Evolutionary conservation across 805 yeast genomes (phyloP).

Genomic region (Candida peoriensis): DNA sequence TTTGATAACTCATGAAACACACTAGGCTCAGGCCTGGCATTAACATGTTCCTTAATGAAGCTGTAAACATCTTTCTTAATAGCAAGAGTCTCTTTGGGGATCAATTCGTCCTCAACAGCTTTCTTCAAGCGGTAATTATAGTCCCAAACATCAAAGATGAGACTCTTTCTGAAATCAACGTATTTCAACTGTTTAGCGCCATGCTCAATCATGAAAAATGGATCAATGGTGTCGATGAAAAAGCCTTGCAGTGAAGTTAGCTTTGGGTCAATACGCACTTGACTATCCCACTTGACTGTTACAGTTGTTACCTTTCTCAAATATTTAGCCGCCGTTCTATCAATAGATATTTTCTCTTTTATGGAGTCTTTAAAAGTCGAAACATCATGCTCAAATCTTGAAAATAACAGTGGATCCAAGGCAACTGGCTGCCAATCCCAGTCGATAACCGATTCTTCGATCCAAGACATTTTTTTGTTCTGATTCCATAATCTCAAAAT

Average conservation of each 20-base stretch:
- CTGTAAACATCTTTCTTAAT: constrained; percentile 10
- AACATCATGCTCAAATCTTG: constrained; percentile 4
- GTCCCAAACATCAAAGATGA: no score
- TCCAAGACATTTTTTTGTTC: background rate
- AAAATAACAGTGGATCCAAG: no score
- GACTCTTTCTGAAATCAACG: no score
- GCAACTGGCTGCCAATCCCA: background rate
- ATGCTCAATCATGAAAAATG: no score
- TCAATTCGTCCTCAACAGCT: background rate
- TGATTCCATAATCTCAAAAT: background rate
- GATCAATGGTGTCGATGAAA: no score
- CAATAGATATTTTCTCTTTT: constrained; percentile 7
- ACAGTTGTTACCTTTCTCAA: constrained; percentile 1
- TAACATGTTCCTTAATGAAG: constrained; percentile 7
- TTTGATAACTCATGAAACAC: background rate
- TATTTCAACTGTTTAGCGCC: no score
- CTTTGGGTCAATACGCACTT: no score
- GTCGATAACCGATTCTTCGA: background rate
- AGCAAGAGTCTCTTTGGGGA: constrained; percentile 12
- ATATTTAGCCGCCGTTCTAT: constrained; percentile 10
- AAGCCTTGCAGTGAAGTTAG: no score
- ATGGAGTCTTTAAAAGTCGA: background rate
- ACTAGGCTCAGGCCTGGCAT: background rate
- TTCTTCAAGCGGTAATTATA: no score
- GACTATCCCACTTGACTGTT: no score